These are phyloP conservation scores for Hibiscus syriacus DNA, from an alignment of 345 rosid genomes.

Conservation along the genomic window DNA sequence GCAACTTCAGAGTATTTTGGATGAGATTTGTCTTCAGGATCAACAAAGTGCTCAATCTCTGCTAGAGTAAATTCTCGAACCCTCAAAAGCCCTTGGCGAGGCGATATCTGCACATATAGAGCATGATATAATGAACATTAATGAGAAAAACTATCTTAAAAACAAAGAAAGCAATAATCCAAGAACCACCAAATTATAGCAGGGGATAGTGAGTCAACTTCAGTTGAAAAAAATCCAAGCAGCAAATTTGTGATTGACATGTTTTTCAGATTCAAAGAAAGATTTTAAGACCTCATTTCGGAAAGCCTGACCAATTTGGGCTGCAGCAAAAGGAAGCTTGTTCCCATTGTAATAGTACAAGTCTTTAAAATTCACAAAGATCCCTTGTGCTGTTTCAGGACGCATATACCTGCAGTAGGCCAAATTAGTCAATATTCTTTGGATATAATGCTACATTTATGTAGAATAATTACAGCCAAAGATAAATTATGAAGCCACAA, in stretches of 20 bases:
- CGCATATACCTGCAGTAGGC: slow-evolving; percentile 69
- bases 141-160: slow-evolving; percentile 1
- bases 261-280: slow-evolving; percentile 4
- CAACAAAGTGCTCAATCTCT: slow-evolving; percentile 95
- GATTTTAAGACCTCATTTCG: slow-evolving; percentile 70
- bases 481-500: neutral
- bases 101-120: slow-evolving; percentile 55
- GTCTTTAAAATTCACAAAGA: slow-evolving; percentile 86
- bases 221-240: neutral
- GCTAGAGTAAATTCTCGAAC: slow-evolving; percentile 95
- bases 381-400: slow-evolving; percentile 98
- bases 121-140: neutral
- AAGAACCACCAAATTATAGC: neutral
- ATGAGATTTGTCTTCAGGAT: slow-evolving; percentile 93
- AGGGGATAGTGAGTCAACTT: neutral
- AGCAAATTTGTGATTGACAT: neutral
- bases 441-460: neutral
- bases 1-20: slow-evolving; percentile 67
- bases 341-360: slow-evolving; percentile 84
- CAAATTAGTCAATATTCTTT: neutral
- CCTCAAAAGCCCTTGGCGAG: slow-evolving; percentile 95
- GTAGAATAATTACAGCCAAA: neutral
- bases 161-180: neutral
- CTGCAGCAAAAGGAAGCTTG: slow-evolving; percentile 95
- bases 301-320: slow-evolving; percentile 97